Percentiles rank a stretch among this genome's conserved stretches.
Evolutionary conservation across 345 rosid genomes (phyloP).

Genomic region (Dipteronia sinensis): DNA sequence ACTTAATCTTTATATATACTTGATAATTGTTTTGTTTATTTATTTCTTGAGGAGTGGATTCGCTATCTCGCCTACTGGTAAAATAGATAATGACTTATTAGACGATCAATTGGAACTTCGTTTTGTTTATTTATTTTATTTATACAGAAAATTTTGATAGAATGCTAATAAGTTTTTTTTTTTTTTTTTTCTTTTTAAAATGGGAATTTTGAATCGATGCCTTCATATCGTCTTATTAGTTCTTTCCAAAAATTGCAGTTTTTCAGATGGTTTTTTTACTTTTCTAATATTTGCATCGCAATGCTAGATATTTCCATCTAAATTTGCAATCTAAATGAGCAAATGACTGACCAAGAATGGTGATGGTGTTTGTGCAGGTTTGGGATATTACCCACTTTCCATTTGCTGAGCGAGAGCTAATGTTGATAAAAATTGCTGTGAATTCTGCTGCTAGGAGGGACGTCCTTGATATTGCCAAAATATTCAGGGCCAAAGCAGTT

Average conservation of each 20-base stretch:
- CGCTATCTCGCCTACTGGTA: too few relatives aligned
- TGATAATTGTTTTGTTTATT: too few relatives aligned
- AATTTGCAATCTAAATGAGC: slow-evolving; percentile 13
- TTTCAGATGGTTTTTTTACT: not conserved
- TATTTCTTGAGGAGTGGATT: too few relatives aligned
- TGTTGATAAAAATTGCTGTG: slow-evolving; percentile 67
- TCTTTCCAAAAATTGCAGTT: not conserved
- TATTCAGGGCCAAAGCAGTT: slow-evolving; percentile 73
- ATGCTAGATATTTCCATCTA: too few relatives aligned
- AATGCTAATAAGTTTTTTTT: not conserved
- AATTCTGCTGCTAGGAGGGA: slow-evolving; percentile 67
- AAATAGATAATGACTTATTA: too few relatives aligned
- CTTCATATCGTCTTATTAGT: too few relatives aligned
- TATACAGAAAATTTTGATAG: not conserved
- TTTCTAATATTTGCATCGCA: not conserved
- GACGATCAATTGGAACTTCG: not conserved
- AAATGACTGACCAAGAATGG: slow-evolving; percentile 5
- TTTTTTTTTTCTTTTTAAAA: too few relatives aligned
- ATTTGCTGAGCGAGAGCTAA: slow-evolving; percentile 70
- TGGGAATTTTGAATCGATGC: not conserved
- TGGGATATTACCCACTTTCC: slow-evolving; percentile 66
- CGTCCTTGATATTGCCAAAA: slow-evolving; percentile 68
- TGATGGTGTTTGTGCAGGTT: slow-evolving; percentile 45
- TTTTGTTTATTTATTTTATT: not conserved
- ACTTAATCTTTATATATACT: too few relatives aligned